These are phyloP conservation scores for Chrysoporthe cubensis DNA, from an alignment of 2,329 filamentous ascomycete genomes.

Conservation along the genomic window DNA sequence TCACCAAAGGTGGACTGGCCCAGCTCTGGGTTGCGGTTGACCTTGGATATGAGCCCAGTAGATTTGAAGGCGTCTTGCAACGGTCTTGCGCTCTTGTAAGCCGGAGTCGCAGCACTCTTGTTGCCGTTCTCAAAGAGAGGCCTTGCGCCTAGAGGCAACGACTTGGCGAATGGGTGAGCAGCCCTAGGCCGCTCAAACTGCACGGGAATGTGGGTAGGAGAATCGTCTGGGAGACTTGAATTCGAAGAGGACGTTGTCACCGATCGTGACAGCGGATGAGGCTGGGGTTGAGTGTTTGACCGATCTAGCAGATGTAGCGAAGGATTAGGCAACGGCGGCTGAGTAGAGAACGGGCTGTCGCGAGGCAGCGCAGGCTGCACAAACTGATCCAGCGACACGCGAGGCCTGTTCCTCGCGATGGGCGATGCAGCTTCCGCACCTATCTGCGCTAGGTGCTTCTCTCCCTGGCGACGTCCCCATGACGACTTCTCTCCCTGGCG, in stretches of 20 bases:
- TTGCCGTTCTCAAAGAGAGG: slow-evolving; percentile 52
- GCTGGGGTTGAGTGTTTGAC: slow-evolving; percentile 49
- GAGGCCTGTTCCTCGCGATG: slow-evolving; percentile 64
- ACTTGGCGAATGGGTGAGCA: slow-evolving; percentile 67
- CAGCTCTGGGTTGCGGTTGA: slow-evolving; percentile 81
- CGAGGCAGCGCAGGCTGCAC: slow-evolving; percentile 61
- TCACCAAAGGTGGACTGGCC: slow-evolving; percentile 50
- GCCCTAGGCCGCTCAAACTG: slow-evolving; percentile 57
- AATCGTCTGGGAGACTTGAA: slow-evolving; percentile 76
- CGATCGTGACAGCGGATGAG: slow-evolving; percentile 85
- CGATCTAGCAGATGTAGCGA: slow-evolving; percentile 55
- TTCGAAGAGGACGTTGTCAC: slow-evolving; percentile 85
- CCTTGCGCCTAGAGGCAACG: slow-evolving; percentile 69
- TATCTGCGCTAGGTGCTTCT: slow-evolving; percentile 57
- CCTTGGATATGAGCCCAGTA: slow-evolving; percentile 92
- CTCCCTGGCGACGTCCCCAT: slow-evolving; percentile 63
- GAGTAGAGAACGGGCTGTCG: slow-evolving; percentile 67
- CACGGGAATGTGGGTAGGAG: slow-evolving; percentile 64
- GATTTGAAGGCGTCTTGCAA: slow-evolving; percentile 88
- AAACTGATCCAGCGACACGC: slow-evolving; percentile 80
- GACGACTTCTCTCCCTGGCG: slow-evolving; percentile 71
- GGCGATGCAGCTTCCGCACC: slow-evolving; percentile 60
- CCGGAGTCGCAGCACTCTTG: slow-evolving; percentile 70
- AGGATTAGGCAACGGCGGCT: slow-evolving; percentile 55
- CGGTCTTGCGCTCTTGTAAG: slow-evolving; percentile 77